Evolutionary conservation across 176 grass and related monocot species (phyloP).

Genomic region (Aegilops longissima): DNA sequence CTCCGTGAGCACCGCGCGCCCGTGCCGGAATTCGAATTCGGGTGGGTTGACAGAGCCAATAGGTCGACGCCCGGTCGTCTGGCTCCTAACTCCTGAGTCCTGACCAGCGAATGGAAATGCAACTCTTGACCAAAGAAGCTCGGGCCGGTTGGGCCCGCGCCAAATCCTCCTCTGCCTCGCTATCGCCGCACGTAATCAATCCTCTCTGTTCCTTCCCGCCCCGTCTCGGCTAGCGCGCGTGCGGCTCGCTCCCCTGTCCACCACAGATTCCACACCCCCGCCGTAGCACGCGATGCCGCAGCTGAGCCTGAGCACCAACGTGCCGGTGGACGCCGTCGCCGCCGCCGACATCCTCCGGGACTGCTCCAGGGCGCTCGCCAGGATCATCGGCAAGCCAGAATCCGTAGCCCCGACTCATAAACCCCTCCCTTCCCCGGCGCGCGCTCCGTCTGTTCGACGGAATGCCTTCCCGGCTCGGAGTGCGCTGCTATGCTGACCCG

Average conservation of each 20-base stretch:
- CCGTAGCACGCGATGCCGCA: constrained; percentile 53
- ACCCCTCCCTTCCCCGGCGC: not conserved
- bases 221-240: no score
- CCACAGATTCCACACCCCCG: not conserved
- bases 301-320: constrained; percentile 84
- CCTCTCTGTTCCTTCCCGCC: not conserved
- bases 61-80: no score
- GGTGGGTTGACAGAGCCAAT: no score
- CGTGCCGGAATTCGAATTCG: no score
- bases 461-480: not conserved
- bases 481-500: no score
- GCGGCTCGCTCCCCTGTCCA: not conserved
- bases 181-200: not conserved
- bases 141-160: no score
- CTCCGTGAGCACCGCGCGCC: no score
- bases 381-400: constrained; percentile 92
- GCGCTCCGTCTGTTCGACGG: constrained; percentile 27
- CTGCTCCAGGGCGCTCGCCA: constrained; percentile 70
- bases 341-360: constrained; percentile 92
- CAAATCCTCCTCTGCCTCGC: not conserved
- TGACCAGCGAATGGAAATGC: no score
- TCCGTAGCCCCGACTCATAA: constrained; percentile 38
- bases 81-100: no score
- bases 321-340: constrained; percentile 81
- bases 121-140: no score